A percentile compares a stretch with the other conserved stretches of the same genome.
phyloP scores from a whole-genome alignment of 306 rosid species.

The Cyclanthera cordifolia region DNA sequence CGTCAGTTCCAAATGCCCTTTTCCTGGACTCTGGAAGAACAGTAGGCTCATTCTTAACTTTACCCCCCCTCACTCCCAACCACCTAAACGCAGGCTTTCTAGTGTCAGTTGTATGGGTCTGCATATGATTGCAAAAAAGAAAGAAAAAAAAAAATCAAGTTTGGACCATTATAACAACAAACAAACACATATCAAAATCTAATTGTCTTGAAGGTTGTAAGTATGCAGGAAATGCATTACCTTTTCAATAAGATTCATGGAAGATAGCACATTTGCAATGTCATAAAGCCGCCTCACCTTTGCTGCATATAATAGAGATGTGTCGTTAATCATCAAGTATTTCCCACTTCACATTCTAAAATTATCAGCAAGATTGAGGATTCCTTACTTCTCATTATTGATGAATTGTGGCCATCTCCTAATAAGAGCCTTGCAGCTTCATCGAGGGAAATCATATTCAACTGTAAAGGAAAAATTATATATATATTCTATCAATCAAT shows the following conservation, averaged over 20 bases:
- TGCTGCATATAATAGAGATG: constrained; percentile 23
- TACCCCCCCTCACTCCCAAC: constrained; percentile 32
- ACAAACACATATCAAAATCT: neutral
- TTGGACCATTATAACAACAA: neutral
- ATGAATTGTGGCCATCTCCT: constrained; percentile 33
- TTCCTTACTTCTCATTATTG: constrained; percentile 35
- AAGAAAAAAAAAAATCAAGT: neutral
- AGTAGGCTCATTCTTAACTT: constrained; percentile 9
- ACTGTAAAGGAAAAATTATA: constrained; percentile 15
- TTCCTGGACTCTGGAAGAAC: constrained; percentile 19
- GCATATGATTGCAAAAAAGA: constrained; percentile 5
- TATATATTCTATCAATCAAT: neutral
- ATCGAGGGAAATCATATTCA: constrained; percentile 37
- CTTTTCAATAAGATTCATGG: constrained; percentile 46
- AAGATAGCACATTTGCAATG: constrained; percentile 42
- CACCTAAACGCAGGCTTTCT: constrained; percentile 54
- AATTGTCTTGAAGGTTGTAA: neutral
- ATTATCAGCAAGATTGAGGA: neutral
- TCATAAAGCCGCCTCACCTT: constrained; percentile 51
- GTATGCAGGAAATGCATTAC: constrained; percentile 8
- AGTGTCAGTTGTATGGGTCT: constrained; percentile 30
- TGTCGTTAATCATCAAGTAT: neutral
- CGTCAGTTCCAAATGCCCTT: constrained; percentile 41
- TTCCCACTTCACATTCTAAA: constrained; percentile 1
- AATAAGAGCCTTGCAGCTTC: constrained; percentile 38